Evolutionary conservation across 83 land plant species (phyloP).

Genomic region (Picea abies): DNA sequence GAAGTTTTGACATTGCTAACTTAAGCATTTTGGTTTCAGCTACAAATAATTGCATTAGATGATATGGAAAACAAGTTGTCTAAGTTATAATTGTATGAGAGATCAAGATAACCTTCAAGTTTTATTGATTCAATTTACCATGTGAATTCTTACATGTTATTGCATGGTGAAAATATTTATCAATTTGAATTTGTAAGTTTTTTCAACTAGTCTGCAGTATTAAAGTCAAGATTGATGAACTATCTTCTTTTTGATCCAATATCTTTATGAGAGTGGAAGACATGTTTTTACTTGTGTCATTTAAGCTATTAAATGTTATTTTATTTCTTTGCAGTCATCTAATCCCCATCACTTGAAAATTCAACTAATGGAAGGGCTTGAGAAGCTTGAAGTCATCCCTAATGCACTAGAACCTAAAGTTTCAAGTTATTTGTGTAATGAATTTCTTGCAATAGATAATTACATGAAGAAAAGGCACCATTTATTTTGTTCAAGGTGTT

Average conservation of each 20-base stretch:
- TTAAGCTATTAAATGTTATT: not conserved
- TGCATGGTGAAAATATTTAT: conserved; percentile 81
- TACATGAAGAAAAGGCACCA: too few relatives aligned
- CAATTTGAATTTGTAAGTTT: conserved; percentile 78
- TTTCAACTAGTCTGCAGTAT: conserved; percentile 19
- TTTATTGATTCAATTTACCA: too few relatives aligned
- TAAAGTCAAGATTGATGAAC: conserved; percentile 21
- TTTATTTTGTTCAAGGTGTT: too few relatives aligned
- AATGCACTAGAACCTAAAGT: too few relatives aligned
- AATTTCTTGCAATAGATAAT: too few relatives aligned
- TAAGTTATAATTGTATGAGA: conserved; percentile 73
- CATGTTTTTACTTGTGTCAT: not conserved
- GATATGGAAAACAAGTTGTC: conserved; percentile 83
- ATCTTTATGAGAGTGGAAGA: not conserved
- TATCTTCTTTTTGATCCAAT: not conserved
- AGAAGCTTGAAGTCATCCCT: too few relatives aligned
- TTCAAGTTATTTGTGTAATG: too few relatives aligned
- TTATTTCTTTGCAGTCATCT: conserved; percentile 39
- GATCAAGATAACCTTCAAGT: conserved; percentile 58
- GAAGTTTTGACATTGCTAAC: not conserved
- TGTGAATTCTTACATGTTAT: conserved; percentile 79
- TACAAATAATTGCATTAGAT: conserved; percentile 75
- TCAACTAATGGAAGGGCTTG: too few relatives aligned
- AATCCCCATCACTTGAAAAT: conserved; percentile 44
- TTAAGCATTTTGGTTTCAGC: conserved; percentile 39